phyloP scores from a whole-genome alignment of 2,329 filamentous ascomycete genomes.

The Venturia effusa region DNA sequence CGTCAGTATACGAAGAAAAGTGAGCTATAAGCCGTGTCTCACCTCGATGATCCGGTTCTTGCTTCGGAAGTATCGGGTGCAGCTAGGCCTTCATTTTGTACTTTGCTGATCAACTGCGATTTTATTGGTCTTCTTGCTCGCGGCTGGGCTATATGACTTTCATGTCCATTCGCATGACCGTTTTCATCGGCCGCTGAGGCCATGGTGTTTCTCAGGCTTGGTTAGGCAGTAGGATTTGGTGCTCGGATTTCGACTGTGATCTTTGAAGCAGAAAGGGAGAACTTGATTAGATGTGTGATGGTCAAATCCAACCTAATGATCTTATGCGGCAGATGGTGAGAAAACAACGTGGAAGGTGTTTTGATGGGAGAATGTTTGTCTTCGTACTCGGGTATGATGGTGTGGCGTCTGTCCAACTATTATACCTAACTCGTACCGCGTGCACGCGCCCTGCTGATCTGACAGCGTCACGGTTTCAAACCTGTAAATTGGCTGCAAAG shows the following conservation, averaged over 20 bases:
- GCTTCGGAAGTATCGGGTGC: conserved; percentile 18
- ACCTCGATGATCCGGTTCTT: conserved; percentile 26
- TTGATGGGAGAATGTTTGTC: not conserved
- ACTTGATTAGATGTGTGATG: not conserved
- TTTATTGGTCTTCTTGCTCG: conserved; percentile 26
- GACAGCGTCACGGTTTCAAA: not conserved
- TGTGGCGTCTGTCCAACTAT: not conserved
- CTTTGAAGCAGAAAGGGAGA: not conserved
- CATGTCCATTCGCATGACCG: not conserved
- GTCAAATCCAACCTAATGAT: not conserved
- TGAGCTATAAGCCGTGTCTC: not conserved
- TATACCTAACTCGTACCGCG: not conserved
- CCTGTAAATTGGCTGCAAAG: not conserved
- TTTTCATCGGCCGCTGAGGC: not conserved
- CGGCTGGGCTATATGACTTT: conserved; percentile 17
- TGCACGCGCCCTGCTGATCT: not conserved
- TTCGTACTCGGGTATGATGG: not conserved
- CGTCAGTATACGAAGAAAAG: not conserved
- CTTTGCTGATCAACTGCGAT: conserved; percentile 25
- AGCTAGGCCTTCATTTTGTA: conserved; percentile 21
- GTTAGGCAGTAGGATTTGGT: not conserved
- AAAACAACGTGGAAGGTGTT: too few relatives aligned
- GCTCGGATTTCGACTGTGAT: not conserved
- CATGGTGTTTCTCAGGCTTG: not conserved
- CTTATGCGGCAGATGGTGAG: too few relatives aligned